Evolutionary conservation across 2,329 filamentous ascomycete species (phyloP).

Genomic region (Diaporthe citriasiana): DNA sequence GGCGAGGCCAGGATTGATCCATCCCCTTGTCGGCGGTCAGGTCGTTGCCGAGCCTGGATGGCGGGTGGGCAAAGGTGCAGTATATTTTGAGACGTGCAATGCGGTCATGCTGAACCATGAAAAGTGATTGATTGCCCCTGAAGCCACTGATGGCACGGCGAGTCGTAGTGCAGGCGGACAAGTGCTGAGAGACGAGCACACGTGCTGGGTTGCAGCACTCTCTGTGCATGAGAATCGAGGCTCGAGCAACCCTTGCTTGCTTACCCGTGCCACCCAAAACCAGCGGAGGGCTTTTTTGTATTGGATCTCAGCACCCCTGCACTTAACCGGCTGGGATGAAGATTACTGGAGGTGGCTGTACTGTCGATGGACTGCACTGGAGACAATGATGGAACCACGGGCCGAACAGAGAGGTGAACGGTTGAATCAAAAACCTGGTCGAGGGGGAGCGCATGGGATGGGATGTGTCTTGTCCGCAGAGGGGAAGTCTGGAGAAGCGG

Average conservation of each 20-base stretch:
- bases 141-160: conserved; percentile 6
- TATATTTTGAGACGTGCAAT: neutral
- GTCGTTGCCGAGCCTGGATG: too few species aligned
- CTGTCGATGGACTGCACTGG: conserved; percentile 9
- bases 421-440: neutral
- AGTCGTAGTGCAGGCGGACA: conserved; percentile 30
- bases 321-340: conserved; percentile 13
- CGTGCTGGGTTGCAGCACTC: conserved; percentile 19
- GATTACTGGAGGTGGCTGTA: conserved; percentile 33
- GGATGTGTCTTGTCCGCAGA: neutral
- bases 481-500: neutral
- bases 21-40: conserved; percentile 1
- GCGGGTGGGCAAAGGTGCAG: neutral
- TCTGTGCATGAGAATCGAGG: neutral
- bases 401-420: neutral
- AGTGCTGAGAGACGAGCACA: conserved; percentile 27
- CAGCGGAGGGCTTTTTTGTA: neutral
- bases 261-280: neutral
- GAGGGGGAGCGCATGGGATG: too few species aligned
- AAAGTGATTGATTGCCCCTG: neutral
- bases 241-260: conserved; percentile 11
- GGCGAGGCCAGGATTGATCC: neutral
- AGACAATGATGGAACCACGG: conserved; percentile 31
- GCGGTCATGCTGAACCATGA: neutral
- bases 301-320: conserved; percentile 23